phyloP scores from a whole-genome alignment of 2,329 filamentous ascomycete species.

The Nigrospora sphaerica region DNA sequence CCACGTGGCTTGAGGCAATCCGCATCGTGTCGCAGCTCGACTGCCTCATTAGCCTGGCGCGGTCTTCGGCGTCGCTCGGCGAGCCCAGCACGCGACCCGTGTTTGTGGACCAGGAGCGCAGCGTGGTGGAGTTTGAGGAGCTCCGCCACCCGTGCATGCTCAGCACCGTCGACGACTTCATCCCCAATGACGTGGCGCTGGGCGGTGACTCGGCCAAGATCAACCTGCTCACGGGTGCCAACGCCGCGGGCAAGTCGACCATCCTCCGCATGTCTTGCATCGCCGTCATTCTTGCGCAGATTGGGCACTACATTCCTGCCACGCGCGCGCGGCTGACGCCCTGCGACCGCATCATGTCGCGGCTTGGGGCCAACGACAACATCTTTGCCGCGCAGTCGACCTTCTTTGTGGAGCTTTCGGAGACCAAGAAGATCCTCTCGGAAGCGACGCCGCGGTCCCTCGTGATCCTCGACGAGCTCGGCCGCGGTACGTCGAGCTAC shows the following conservation, averaged over 20 bases:
- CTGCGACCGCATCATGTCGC: slow-evolving; percentile 96
- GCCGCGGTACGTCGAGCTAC: slow-evolving; percentile 89
- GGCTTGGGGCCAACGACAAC: slow-evolving; percentile 94
- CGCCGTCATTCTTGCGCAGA: slow-evolving; percentile 94
- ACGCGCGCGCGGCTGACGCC: slow-evolving; percentile 77
- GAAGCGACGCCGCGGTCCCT: slow-evolving; percentile 91
- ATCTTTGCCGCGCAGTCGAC: slow-evolving; percentile 97
- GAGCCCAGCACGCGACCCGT: slow-evolving; percentile 80
- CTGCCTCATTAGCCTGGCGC: slow-evolving; percentile 88
- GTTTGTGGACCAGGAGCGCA: slow-evolving; percentile 82
- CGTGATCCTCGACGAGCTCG: slow-evolving; percentile 94
- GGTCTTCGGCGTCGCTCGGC: slow-evolving; percentile 76
- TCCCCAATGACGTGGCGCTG: slow-evolving; percentile 86
- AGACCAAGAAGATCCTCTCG: slow-evolving; percentile 95
- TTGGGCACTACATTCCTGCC: slow-evolving; percentile 88
- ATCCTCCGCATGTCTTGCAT: slow-evolving; percentile 94
- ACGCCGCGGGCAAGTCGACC: slow-evolving; percentile 95
- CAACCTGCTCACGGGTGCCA: slow-evolving; percentile 87
- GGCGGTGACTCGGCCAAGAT: slow-evolving; percentile 79
- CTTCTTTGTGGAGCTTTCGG: slow-evolving; percentile 94
- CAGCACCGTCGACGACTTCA: slow-evolving; percentile 84
- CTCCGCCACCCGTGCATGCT: slow-evolving; percentile 93
- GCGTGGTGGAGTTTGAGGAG: slow-evolving; percentile 84
- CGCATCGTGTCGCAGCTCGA: slow-evolving; percentile 88
- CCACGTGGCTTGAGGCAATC: slow-evolving; percentile 81